A percentile compares a stretch with the other conserved stretches of the same genome.
Conservation (phyloP, 2,329 filamentous ascomycete species). For the Colletotrichum sansevieriae region DNA sequence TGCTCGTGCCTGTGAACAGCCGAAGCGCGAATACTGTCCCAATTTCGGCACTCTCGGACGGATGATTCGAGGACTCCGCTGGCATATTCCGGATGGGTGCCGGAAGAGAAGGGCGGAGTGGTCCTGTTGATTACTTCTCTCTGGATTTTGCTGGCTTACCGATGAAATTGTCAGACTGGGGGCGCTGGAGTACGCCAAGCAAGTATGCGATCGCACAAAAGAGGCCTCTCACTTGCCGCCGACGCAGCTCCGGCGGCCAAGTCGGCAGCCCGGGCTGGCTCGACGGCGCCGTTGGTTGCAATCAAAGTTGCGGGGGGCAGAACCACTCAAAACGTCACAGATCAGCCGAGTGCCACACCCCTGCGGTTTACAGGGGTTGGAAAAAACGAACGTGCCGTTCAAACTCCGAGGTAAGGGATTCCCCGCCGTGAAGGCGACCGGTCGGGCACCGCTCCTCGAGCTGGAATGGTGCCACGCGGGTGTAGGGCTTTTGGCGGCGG, state of each 20-base stretch:
- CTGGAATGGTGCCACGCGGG: constrained; percentile 1
- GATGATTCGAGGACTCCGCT: background rate
- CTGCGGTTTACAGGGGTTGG: constrained; percentile 11
- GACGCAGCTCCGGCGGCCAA: background rate
- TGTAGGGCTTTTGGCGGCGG: constrained; percentile 6
- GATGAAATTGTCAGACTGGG: background rate
- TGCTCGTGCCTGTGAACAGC: background rate
- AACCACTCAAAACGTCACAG: constrained; percentile 28
- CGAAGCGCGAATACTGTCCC: background rate
- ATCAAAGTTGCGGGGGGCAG: constrained; percentile 34
- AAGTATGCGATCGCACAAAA: background rate
- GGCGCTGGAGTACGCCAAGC: background rate
- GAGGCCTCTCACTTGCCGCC: background rate
- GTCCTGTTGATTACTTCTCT: background rate
- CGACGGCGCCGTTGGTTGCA: constrained; percentile 7
- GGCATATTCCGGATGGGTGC: constrained; percentile 9
- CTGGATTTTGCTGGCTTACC: background rate
- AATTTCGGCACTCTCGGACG: constrained; percentile 11
- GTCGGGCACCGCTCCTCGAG: background rate
- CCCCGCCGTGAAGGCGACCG: background rate
- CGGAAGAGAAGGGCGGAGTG: constrained; percentile 5
- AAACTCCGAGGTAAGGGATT: background rate
- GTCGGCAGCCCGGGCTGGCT: background rate
- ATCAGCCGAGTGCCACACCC: constrained; percentile 20
- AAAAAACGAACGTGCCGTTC: constrained; percentile 1